Conservation (phyloP, 805 yeast species). For the Tetrapisispora namnaoensis region DNA sequence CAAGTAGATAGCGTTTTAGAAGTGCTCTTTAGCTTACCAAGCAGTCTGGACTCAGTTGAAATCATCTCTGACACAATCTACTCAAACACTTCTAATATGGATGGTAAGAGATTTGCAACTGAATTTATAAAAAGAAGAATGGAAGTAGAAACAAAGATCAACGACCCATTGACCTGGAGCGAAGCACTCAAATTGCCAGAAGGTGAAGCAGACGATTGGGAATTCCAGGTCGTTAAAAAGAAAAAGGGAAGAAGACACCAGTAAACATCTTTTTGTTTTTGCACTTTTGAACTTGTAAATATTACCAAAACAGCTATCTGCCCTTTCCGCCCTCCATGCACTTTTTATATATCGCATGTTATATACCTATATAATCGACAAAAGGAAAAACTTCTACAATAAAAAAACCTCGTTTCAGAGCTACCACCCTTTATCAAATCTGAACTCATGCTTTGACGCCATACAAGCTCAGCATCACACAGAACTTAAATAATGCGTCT, state of each 20-base stretch:
- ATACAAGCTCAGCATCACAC: too few species aligned
- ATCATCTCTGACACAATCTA: slow-evolving; percentile 89
- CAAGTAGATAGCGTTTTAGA: slow-evolving; percentile 70
- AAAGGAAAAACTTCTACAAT: too few species aligned
- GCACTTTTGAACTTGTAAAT: too few species aligned
- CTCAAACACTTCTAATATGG: slow-evolving; percentile 80
- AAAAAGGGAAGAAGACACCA: slow-evolving; percentile 42
- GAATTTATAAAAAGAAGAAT: slow-evolving; percentile 77
- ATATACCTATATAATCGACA: too few species aligned
- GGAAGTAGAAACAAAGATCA: slow-evolving; percentile 49
- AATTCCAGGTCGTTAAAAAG: slow-evolving; percentile 56
- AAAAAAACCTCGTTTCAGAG: too few species aligned
- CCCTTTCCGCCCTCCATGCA: too few species aligned
- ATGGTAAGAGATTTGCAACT: slow-evolving; percentile 86
- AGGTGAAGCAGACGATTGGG: slow-evolving; percentile 45
- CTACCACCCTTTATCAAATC: too few species aligned
- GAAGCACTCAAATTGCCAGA: slow-evolving; percentile 47
- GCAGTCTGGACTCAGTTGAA: slow-evolving; percentile 63
- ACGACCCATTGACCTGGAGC: slow-evolving; percentile 56
- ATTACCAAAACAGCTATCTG: too few species aligned
- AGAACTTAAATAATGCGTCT: too few species aligned
- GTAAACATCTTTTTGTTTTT: too few species aligned
- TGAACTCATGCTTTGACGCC: too few species aligned
- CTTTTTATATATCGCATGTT: too few species aligned
- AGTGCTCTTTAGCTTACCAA: slow-evolving; percentile 71